Base-by-base conservation (phyloP, 768 basidiomycete species). In the Auricularia sp. region DNA sequence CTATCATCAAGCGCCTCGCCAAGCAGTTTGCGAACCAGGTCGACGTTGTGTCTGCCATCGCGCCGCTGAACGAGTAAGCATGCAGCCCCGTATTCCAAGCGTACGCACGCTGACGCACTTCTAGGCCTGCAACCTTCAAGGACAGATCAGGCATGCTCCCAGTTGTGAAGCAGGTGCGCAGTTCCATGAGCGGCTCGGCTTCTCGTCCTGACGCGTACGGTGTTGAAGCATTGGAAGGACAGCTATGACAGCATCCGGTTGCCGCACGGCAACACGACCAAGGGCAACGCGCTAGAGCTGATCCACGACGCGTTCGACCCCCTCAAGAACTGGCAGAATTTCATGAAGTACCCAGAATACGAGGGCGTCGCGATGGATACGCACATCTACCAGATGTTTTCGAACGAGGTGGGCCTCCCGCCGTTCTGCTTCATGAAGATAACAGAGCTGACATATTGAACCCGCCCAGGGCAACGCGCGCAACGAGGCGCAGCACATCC, bases 121-220 rank as follows among this genome's bases (percentile, higher is more conserved):
- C 56, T n/a, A 91, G 89, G 71, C 90, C 90, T 12, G 87, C 88
- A 16, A 89, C 90, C 8, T 91, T 79, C 70, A 71, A 81, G 65
- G 83, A 86, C 7, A 62, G 70, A 18, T 75, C 75, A 7, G 39
- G 39, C 34, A 73, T 91, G 14, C 75, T 91, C 36, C 68, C 68
- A 51, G 83, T 79, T 3, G 77, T 80, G 3, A 72, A 64, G 35
- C 77, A 93, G 78, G 92, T 59, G 56, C 29, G 56, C 53, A n/a
- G 8, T 59, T 8, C 14, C 23, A 23, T 23, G 23, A 29, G 29
- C 10, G 23, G 7, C 18, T 33, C 7, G 10, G 29, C 23, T 23
- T 14, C 5, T 10, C 8, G 5, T 10, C 11, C 47, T 51, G 47
- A 51, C 16, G 3, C 7, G 5, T 23, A 62, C 56, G 5, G 58